phyloP scores from a whole-genome alignment of 352 stramenopile genomes.

The Phytopythium chamaehyphon region DNA sequence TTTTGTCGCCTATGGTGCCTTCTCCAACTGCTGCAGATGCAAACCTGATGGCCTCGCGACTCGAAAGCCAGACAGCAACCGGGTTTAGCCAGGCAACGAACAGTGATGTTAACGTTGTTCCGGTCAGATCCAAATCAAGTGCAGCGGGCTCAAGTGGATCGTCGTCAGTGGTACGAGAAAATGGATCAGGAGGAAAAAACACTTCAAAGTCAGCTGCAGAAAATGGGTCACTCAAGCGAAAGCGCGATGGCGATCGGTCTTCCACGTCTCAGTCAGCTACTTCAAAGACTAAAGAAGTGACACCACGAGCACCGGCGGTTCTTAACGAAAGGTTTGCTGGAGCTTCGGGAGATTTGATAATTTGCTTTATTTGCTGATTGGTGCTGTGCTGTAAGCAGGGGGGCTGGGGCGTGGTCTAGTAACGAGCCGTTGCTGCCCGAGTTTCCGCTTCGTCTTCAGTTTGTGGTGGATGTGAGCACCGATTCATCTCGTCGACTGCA shows the following conservation, averaged over 20 bases:
- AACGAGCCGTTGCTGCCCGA: conserved; percentile 44
- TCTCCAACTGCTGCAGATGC: conserved; percentile 49
- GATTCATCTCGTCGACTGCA: conserved; percentile 2
- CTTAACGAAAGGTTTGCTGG: conserved; percentile 55
- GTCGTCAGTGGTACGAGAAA: background rate
- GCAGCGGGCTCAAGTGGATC: background rate
- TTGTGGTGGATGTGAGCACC: conserved; percentile 58
- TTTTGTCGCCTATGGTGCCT: conserved; percentile 50
- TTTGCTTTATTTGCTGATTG: conserved; percentile 7
- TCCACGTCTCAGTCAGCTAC: conserved; percentile 10
- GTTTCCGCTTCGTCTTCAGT: conserved; percentile 55
- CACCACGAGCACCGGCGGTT: conserved; percentile 40
- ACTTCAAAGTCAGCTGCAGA: conserved; percentile 30
- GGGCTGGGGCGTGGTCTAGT: conserved; percentile 2
- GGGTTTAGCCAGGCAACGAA: background rate
- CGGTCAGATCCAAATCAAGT: background rate
- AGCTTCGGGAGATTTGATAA: too few species aligned
- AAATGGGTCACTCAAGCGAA: conserved; percentile 57
- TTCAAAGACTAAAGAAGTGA: conserved; percentile 60
- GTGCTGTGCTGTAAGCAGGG: conserved; percentile 1
- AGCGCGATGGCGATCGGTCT: conserved; percentile 45
- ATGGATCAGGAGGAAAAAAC: conserved; percentile 8
- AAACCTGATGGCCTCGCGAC: conserved; percentile 51
- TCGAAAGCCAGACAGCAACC: conserved; percentile 15
- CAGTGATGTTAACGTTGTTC: background rate